phyloP scores from a whole-genome alignment of 805 yeast genomes.

The Kurtzmaniella cleridarum region DNA sequence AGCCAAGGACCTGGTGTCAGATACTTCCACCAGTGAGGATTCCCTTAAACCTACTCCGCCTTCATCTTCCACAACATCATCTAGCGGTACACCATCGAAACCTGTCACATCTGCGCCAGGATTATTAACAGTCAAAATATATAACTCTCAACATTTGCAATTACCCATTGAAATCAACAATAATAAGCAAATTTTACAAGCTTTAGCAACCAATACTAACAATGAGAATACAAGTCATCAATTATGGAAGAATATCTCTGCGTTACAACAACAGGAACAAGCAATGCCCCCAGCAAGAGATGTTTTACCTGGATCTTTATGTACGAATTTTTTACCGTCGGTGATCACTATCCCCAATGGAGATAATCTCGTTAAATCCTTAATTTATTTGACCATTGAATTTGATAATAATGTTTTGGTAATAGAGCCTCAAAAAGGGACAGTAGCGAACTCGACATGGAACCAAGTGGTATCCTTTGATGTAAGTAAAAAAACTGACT shows the following conservation, averaged over 20 bases:
- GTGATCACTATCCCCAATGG: slow-evolving; percentile 50
- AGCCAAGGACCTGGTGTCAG: background rate
- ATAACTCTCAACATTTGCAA: slow-evolving; percentile 59
- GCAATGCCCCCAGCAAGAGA: slow-evolving; percentile 15
- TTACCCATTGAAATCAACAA: slow-evolving; percentile 69
- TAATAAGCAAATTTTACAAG: slow-evolving; percentile 58
- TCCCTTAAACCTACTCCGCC: background rate
- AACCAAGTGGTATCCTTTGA: slow-evolving; percentile 90
- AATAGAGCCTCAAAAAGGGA: slow-evolving; percentile 81
- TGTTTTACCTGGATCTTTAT: slow-evolving; percentile 26
- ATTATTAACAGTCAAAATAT: slow-evolving; percentile 69
- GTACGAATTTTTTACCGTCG: slow-evolving; percentile 44
- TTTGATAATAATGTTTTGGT: slow-evolving; percentile 91
- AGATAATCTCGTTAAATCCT: slow-evolving; percentile 50
- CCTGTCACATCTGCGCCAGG: slow-evolving; percentile 46
- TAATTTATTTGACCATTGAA: slow-evolving; percentile 83
- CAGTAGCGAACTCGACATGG: slow-evolving; percentile 73
- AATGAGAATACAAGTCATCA: slow-evolving; percentile 24
- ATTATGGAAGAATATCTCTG: slow-evolving; percentile 25
- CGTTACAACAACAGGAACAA: slow-evolving; percentile 9
- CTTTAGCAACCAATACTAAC: slow-evolving; percentile 52
- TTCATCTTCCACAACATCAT: slow-evolving; percentile 9
- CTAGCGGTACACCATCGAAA: background rate
- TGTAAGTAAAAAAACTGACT: slow-evolving; percentile 41
- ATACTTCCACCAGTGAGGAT: background rate